Evolutionary conservation across 1,284 basidiomycete species (phyloP), one percentile per base, ranked within the genome.

Genomic region (Apiotrichum sp.): DNA sequence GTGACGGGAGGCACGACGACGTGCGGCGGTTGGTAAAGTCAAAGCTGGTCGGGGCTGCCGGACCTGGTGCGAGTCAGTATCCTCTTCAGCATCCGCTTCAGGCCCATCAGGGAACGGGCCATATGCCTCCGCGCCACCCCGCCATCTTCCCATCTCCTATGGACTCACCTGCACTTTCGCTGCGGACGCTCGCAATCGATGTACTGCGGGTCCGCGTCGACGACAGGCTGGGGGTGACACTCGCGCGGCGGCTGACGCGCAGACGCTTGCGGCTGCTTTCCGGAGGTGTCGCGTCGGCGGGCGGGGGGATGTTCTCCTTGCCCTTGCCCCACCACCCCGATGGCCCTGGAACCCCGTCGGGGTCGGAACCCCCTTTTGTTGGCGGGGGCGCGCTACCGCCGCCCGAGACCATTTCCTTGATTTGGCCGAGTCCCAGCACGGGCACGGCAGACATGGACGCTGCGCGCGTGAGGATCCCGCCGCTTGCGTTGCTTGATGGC

Each of bases 221-320:
- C 32, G 50, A 36, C 2, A 33, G 35, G 39, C 38, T 40, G 3
- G 40, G n/a, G 7, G 39, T 42, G 39, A 40, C 39, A n/a, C 48
- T 49, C 3, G 40, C 29, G 4, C 47, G 47, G 7, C 62, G 58
- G 4, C 57, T 58, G 6, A 69, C 62, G 45, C 68, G 63, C 47
- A 68, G 53, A 38, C 70, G 59, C 60, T 73, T 73, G 56, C 66
- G 63, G 16, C 65, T 59, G 31, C 50, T 42, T 38, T 61, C 57
- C 3, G 60, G 16, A 0, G 50, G 43, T 3, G 53, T 16, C 35
- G 63, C 61, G 32, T 65, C 62, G 14, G 47, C n/a, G 45, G 66
- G 66, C 0, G 72, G 72, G 1, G 72, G 72, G 29, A 74, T 63
- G 53, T 74, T 74, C 58, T 74, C 72, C 58, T 74, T 74, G 39